A percentile compares a stretch with the other conserved stretches of the same genome.
Conservation (phyloP, 352 stramenopile genomes). For the Pythium diclinum region DNA sequence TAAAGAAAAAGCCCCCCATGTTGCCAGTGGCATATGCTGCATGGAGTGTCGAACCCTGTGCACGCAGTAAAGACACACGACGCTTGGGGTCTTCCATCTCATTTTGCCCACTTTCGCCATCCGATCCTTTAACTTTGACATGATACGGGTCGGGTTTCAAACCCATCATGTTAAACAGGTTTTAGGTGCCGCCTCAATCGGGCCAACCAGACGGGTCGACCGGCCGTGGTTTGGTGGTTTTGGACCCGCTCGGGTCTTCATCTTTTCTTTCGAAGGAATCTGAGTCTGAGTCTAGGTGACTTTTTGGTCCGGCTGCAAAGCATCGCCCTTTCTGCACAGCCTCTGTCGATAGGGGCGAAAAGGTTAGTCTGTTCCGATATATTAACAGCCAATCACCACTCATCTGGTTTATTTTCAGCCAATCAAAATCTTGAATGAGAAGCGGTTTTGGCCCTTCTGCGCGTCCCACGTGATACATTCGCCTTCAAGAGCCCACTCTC, state of each 20-base stretch:
- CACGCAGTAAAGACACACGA: no score
- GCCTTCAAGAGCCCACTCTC: slow-evolving; percentile 7
- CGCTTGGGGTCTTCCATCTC: no score
- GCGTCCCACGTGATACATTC: slow-evolving; percentile 28
- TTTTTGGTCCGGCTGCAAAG: neutral
- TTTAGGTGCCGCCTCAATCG: no score
- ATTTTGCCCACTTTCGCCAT: no score
- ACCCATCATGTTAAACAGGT: neutral
- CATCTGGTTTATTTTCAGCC: slow-evolving; percentile 6
- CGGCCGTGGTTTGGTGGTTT: neutral
- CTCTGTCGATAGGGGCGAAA: neutral
- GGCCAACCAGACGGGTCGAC: no score
- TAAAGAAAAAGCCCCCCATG: no score
- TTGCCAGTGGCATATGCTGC: no score
- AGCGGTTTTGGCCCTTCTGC: slow-evolving; percentile 25
- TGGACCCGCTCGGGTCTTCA: neutral
- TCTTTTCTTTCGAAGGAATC: slow-evolving; percentile 13
- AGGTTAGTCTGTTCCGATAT: neutral
- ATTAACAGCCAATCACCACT: slow-evolving; percentile 10
- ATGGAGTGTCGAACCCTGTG: no score
- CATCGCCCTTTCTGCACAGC: slow-evolving; percentile 17
- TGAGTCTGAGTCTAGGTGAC: slow-evolving; percentile 13
- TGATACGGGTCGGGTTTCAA: neutral
- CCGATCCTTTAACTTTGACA: no score
- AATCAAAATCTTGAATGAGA: slow-evolving; percentile 6